Conservation (phyloP, 352 stramenopile species). For the Globisporangium cystogenes region DNA sequence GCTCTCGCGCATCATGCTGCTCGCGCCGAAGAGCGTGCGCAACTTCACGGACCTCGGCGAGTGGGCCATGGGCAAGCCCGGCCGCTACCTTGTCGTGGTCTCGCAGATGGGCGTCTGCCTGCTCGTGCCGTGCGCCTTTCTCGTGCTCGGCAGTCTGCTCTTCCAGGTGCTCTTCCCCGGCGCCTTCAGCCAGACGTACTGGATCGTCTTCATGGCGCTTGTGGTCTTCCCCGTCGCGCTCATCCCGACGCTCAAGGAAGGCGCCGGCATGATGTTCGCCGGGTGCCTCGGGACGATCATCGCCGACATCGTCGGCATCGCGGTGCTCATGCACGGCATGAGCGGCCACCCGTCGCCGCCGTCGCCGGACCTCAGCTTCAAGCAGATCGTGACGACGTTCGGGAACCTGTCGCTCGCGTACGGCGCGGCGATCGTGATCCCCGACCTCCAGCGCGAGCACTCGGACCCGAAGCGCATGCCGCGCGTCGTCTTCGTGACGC, state of each 20-base stretch:
- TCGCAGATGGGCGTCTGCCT: constrained; percentile 39
- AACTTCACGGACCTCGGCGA: constrained; percentile 44
- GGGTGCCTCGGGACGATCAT: constrained; percentile 38
- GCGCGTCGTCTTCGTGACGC: constrained; percentile 31
- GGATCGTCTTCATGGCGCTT: constrained; percentile 40
- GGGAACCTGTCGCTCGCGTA: constrained; percentile 57
- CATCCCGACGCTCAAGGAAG: constrained; percentile 43
- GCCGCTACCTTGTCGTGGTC: constrained; percentile 31
- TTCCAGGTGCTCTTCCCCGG: constrained; percentile 44
- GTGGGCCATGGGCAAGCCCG: constrained; percentile 33
- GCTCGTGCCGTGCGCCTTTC: constrained; percentile 36
- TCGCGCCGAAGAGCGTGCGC: constrained; percentile 31
- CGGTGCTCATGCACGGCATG: constrained; percentile 26
- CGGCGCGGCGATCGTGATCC: constrained; percentile 39
- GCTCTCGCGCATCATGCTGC: constrained; percentile 40
- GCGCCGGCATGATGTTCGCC: constrained; percentile 24
- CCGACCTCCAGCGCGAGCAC: constrained; percentile 40
- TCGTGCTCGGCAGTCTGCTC: constrained; percentile 43
- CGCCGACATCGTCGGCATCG: constrained; percentile 30
- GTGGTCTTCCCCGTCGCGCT: constrained; percentile 28
- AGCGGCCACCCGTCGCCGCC: constrained; percentile 23
- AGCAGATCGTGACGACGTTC: constrained; percentile 36
- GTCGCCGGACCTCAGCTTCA: constrained; percentile 26
- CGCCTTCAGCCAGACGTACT: constrained; percentile 35
- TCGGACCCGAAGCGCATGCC: constrained; percentile 43